These are phyloP conservation scores for Penicillium flavigenum DNA, from an alignment of 495 filamentous ascomycete genomes.

Conservation along the genomic window DNA sequence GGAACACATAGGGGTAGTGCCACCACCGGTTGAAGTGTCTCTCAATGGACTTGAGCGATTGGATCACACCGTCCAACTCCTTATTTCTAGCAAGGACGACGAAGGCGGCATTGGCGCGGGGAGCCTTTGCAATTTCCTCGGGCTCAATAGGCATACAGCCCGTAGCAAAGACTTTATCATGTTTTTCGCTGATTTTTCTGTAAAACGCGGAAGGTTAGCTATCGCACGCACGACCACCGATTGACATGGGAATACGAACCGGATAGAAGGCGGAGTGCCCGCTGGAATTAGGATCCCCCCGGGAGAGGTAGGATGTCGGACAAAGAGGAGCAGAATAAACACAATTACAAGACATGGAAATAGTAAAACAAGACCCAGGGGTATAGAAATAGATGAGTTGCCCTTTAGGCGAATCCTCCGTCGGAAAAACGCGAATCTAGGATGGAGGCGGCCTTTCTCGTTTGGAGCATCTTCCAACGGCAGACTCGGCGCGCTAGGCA, in stretches of 20 bases:
- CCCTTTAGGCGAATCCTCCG: slow-evolving; percentile 88
- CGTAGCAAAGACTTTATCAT: slow-evolving; percentile 93
- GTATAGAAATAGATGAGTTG: slow-evolving; percentile 92
- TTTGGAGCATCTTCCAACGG: slow-evolving; percentile 59
- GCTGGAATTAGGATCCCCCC: slow-evolving; percentile 84
- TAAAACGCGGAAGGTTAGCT: slow-evolving; percentile 16
- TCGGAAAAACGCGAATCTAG: slow-evolving; percentile 79
- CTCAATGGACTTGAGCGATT: slow-evolving; percentile 97
- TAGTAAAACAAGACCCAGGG: slow-evolving; percentile 85
- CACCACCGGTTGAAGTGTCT: slow-evolving; percentile 99
- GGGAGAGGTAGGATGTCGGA: slow-evolving; percentile 81
- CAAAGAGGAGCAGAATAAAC: slow-evolving; percentile 85
- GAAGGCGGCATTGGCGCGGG: slow-evolving; percentile 88
- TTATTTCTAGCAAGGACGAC: slow-evolving; percentile 96
- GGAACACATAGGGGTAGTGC: slow-evolving; percentile 97
- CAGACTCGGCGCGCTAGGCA: slow-evolving; percentile 60
- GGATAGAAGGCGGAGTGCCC: slow-evolving; percentile 85
- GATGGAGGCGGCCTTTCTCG: slow-evolving; percentile 52
- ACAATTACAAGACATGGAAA: slow-evolving; percentile 92
- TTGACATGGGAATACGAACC: slow-evolving; percentile 53
- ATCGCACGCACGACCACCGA: slow-evolving; percentile 1
- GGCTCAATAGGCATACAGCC: slow-evolving; percentile 67
- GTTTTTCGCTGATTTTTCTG: slow-evolving; percentile 95
- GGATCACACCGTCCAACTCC: slow-evolving; percentile 91
- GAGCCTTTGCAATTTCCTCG: slow-evolving; percentile 58